Conservation (phyloP, 139 green algal genomes). For the Astrephomene gubernaculifera region DNA sequence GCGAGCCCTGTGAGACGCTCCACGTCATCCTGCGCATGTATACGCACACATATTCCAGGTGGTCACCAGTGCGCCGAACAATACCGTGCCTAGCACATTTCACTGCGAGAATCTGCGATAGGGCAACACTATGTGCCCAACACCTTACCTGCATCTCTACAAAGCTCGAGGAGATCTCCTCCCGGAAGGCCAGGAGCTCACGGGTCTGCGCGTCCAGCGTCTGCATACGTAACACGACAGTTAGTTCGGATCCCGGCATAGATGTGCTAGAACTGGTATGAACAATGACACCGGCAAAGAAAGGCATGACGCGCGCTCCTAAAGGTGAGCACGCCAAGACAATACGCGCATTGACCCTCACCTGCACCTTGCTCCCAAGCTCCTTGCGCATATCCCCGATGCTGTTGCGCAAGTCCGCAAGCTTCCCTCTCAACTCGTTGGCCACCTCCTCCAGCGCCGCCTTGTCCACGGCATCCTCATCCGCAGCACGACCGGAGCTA, state of each 20-base stretch:
- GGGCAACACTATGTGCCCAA: background rate
- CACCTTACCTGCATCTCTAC: slow-evolving; percentile 32
- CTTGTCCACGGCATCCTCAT: background rate
- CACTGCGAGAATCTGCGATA: too few species aligned
- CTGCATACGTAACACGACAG: background rate
- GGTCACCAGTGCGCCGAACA: background rate
- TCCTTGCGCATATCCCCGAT: slow-evolving; percentile 24
- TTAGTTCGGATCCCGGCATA: too few species aligned
- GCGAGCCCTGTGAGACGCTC: background rate
- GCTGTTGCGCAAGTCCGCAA: slow-evolving; percentile 11
- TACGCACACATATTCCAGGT: too few species aligned
- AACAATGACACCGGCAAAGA: too few species aligned
- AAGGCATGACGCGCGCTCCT: too few species aligned
- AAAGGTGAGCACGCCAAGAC: too few species aligned
- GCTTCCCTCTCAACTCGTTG: slow-evolving; percentile 6
- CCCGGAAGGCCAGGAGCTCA: slow-evolving; percentile 43
- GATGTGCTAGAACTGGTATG: too few species aligned
- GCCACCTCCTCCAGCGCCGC: background rate
- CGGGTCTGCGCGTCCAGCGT: slow-evolving; percentile 16
- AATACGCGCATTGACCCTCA: too few species aligned
- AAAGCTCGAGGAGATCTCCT: slow-evolving; percentile 27
- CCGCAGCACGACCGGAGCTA: background rate
- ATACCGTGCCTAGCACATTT: too few species aligned
- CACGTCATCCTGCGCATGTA: slow-evolving; percentile 29
- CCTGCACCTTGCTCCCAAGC: slow-evolving; percentile 38